Conservation (phyloP, 371 early-diverging fungal species). For the Actinomortierella wolfii region DNA sequence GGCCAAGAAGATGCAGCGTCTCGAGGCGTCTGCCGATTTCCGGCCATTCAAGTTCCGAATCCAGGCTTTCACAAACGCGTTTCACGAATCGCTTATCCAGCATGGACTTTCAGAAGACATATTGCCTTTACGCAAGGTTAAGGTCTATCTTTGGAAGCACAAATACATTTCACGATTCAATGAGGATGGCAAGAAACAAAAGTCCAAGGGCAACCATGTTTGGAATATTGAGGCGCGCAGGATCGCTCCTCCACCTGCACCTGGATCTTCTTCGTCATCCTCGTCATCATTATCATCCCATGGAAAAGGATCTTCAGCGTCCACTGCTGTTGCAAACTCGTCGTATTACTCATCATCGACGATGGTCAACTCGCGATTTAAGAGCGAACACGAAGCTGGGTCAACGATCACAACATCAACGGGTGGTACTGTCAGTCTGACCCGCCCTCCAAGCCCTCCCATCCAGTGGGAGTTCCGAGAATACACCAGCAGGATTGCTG, state of each 20-base stretch:
- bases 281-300: no score
- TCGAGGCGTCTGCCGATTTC: slow-evolving; percentile 63
- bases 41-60: slow-evolving; percentile 73
- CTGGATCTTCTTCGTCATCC: not conserved
- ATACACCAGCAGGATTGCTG: slow-evolving; percentile 62
- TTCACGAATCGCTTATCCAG: slow-evolving; percentile 57
- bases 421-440: slow-evolving; percentile 14
- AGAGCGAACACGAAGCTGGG: not conserved
- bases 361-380: not conserved
- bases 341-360: not conserved
- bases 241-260: slow-evolving; percentile 15
- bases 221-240: slow-evolving; percentile 74
- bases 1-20: slow-evolving; percentile 68
- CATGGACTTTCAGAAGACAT: slow-evolving; percentile 57
- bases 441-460: slow-evolving; percentile 23
- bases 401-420: not conserved
- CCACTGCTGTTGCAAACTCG: no score
- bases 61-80: slow-evolving; percentile 69
- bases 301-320: no score
- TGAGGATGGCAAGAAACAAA: slow-evolving; percentile 70
- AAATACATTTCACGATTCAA: slow-evolving; percentile 70
- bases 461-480: slow-evolving; percentile 70
- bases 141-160: slow-evolving; percentile 64
- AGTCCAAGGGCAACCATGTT: slow-evolving; percentile 71
- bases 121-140: slow-evolving; percentile 58